Base-by-base conservation (phyloP, 139 green algal species). In the Chlamydomonas schloesseri region DNA sequence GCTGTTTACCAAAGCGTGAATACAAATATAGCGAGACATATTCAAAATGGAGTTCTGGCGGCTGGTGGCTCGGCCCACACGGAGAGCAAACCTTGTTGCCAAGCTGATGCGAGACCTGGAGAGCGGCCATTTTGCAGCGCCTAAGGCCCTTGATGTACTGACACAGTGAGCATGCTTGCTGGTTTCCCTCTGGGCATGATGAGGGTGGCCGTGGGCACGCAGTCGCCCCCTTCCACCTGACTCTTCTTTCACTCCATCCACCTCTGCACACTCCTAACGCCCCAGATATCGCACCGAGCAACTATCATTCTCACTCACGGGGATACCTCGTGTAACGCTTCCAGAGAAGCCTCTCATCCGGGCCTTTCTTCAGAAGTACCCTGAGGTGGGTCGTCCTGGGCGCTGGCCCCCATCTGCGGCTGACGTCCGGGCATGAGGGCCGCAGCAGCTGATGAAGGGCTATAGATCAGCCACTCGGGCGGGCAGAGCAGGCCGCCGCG, bases 211-310 rank as follows among this genome's bases (percentile, higher is more conserved):
- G 23, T n/a, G n/a, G n/a, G n/a, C n/a, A n/a, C n/a, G n/a, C n/a
- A n/a, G n/a, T n/a, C n/a, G n/a, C n/a, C n/a, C n/a, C n/a, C n/a
- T n/a, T n/a, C n/a, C n/a, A n/a, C n/a, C n/a, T n/a, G n/a, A n/a
- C n/a, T n/a, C n/a, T n/a, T n/a, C n/a, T n/a, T n/a, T n/a, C n/a
- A n/a, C n/a, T n/a, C n/a, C n/a, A n/a, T n/a, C n/a, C n/a, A n/a
- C n/a, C n/a, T n/a, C n/a, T n/a, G n/a, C n/a, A n/a, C n/a, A n/a
- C n/a, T n/a, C n/a, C n/a, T n/a, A n/a, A n/a, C n/a, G n/a, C n/a
- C n/a, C n/a, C 72, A 88, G 83, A 34, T 90, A 90, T 50, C 86
- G 71, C 69, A 83, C 78, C 24, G 86, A 90, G 33, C 36, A 83
- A 37, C 78, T 90, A 1, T 86, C 75, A 0, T 70, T 87, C 14